Evolutionary conservation across 371 early-diverging fungal species (phyloP).

Genomic region (Conidiobolus incongruus): DNA sequence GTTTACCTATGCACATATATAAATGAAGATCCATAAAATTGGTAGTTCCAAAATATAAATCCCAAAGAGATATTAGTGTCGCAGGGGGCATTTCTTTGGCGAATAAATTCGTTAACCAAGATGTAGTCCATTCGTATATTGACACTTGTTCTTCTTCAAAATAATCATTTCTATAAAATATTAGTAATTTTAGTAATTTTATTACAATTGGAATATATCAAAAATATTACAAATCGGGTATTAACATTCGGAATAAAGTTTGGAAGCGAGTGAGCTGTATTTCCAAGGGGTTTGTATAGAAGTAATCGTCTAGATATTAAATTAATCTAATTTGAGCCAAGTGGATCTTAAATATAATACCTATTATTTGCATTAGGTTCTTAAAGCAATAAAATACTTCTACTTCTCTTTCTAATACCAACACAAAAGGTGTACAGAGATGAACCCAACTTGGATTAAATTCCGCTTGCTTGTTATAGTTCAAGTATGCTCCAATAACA

Average conservation of each 20-base stretch:
- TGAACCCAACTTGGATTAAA: constrained; percentile 54
- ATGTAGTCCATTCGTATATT: constrained; percentile 71
- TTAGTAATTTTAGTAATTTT: too few relatives aligned
- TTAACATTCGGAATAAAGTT: constrained; percentile 43
- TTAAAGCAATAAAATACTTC: constrained; percentile 70
- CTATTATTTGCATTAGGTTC: constrained; percentile 34
- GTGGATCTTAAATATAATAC: constrained; percentile 18
- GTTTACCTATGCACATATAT: constrained; percentile 41
- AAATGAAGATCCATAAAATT: constrained; percentile 54
- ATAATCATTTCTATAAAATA: constrained; percentile 21
- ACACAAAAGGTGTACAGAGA: constrained; percentile 68
- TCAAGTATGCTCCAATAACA: constrained; percentile 60
- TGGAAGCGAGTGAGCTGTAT: constrained; percentile 38
- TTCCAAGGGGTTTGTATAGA: constrained; percentile 31
- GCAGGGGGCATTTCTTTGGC: constrained; percentile 62
- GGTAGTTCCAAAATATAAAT: constrained; percentile 48
- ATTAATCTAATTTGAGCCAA: neutral
- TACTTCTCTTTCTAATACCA: constrained; percentile 38
- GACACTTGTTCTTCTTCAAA: constrained; percentile 92
- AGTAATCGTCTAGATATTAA: neutral
- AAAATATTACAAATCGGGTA: constrained; percentile 40
- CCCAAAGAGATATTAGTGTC: constrained; percentile 60
- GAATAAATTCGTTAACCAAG: constrained; percentile 61
- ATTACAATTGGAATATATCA: constrained; percentile 4
- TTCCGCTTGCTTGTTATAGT: constrained; percentile 46